Evolutionary conservation across 108 stramenopile genomes (phyloP), one percentile per base, ranked within the genome.

Genomic region (Epipyxis sp.): DNA sequence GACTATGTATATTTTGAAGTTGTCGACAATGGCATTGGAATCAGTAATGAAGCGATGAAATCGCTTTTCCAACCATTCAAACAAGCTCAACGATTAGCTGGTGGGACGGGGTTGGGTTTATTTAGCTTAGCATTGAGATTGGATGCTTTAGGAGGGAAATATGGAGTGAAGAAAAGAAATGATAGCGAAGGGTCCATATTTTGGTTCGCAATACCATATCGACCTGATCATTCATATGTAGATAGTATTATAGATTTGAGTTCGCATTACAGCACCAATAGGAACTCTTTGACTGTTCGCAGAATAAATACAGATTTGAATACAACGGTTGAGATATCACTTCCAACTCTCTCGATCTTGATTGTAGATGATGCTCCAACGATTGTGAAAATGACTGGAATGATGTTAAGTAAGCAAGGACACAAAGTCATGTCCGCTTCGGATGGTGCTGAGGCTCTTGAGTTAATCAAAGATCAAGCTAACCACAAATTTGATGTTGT

Each of bases 161-260:
- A 74, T 27, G 71, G 71, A 6, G 44, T 74, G 3, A 54, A 42
- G 46, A 57, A 74, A 30, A 13, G 71, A 27, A 10, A 6, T 27
- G 50, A 74, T 74, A 42, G 71, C 10, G 20, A 46, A 74, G 71
- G 71, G 6, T 46, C 71, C 13, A 32, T 54, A 25, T 74, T 74
- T 39, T 74, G 71, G 71, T 74, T 74, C 25, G 27, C 46, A 29
- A 74, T 74, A 10, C 71, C 71, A 30, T 74, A 74, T 57, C 50
- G 71, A 54, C 32, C 71, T 27, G 71, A 74, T 50, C 46, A 50
- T 6, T 20, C 20, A 6, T 50, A 50, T 50, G 46, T 20, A 50
- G 46, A 20, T n/a, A n/a, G n/a, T n/a, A n/a, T n/a, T n/a, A n/a
- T n/a, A n/a, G n/a, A n/a, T n/a, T n/a, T n/a, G n/a, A n/a, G n/a